Conservation (phyloP, 371 early-diverging fungal species). For the Mucor racemosus region DNA sequence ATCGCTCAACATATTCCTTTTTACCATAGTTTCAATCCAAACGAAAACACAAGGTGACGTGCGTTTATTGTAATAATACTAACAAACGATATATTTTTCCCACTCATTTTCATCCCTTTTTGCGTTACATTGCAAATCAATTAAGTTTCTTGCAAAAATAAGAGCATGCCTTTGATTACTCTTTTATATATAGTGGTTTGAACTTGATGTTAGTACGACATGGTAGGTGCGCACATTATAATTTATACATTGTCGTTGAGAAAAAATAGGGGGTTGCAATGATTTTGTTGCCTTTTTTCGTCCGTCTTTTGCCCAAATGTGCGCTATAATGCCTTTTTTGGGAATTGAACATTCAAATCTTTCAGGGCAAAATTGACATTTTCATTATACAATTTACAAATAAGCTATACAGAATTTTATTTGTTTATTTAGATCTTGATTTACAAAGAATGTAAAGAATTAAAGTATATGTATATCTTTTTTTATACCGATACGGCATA, state of each 20-base stretch:
- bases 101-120: background rate
- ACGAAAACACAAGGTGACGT: conserved; percentile 2
- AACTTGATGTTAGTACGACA: background rate
- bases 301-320: conserved; percentile 5
- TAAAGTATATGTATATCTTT: too few relatives aligned
- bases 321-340: background rate
- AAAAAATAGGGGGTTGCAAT: background rate
- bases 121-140: conserved; percentile 9
- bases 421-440: too few relatives aligned
- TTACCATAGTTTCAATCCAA: conserved; percentile 2
- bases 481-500: too few relatives aligned
- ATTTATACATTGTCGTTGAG: background rate
- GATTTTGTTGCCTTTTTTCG: background rate
- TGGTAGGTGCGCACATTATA: conserved; percentile 1
- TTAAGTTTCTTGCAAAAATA: background rate
- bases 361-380: background rate
- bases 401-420: too few relatives aligned
- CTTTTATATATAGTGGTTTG: background rate
- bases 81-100: background rate
- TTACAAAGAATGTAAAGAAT: too few relatives aligned
- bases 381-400: background rate
- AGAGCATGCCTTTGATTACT: background rate
- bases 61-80: background rate
- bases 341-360: background rate
- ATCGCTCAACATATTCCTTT: background rate